Base-by-base conservation (phyloP, 2,329 filamentous ascomycete species). In the Verticillium albo-atrum region DNA sequence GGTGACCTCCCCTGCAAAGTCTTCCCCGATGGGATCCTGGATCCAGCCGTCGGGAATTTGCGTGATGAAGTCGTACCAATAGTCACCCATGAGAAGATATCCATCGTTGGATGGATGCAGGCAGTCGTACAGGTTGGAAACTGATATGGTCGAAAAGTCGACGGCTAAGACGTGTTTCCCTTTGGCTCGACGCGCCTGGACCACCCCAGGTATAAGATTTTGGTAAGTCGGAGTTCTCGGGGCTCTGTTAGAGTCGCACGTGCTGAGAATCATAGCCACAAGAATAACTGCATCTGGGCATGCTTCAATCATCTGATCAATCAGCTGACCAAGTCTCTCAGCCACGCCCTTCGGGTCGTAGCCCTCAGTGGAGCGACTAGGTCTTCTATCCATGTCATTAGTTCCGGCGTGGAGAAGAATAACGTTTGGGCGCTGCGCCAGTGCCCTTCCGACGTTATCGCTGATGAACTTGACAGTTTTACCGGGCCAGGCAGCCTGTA, bases 381-480 rank as follows among this genome's bases (percentile, higher is more conserved):
- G 34, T 27, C 54, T 58, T 10, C 50, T 20, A 54, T 60, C 60
- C 56, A 58, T 60, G 20, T 62, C 60, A 42, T 58, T 60, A 10
- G 63, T 63, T 1, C 73, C 73, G 2, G 70, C 72, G 23, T 69
- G 68, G 2, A 75, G 58, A 7, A 75, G 68, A 25, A 75, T 64
- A 30, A 75, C 59, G 52, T 74, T 75, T 1, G 72, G 72, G 12
- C 63, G 62, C 52, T 74, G 71, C 15, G 63, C 56, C 17, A 75
- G 63, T 1, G 73, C 74, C 14, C 66, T 60, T 1, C 58, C 64
- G 27, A 72, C 58, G n/a, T 73, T 61, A 4, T 74, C 64, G n/a
- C 60, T 54, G 9, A 75, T 74, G 56, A 65, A 73, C 50, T 72
- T 58, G 20, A 74, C 72, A 1, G 72, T 75, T 57, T 70, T 72